phyloP scores from a whole-genome alignment of 805 yeast species.

The Cephaloascus fragrans region DNA sequence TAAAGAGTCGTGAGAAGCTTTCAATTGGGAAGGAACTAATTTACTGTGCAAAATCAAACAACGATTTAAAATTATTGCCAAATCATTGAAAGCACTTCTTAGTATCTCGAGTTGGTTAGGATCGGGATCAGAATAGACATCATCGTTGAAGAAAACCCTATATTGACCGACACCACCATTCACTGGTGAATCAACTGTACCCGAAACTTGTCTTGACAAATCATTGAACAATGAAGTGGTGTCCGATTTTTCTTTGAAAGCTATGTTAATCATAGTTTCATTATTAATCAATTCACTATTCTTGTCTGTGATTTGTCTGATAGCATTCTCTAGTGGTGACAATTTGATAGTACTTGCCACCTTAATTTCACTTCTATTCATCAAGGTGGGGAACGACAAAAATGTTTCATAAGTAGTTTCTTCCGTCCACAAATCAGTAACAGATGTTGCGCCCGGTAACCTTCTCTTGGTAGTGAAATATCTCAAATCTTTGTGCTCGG shows the following conservation, averaged over 20 bases:
- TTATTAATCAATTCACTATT: conserved; percentile 63
- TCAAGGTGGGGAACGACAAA: conserved; percentile 76
- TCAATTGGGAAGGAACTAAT: conserved; percentile 45
- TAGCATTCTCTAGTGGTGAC: conserved; percentile 82
- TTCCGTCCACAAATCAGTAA: conserved; percentile 80
- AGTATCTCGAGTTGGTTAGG: conserved; percentile 21
- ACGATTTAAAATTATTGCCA: conserved; percentile 53
- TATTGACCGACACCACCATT: conserved; percentile 89
- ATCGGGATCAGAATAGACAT: conserved; percentile 16
- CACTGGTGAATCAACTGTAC: conserved; percentile 87
- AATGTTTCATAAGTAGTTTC: conserved; percentile 71
- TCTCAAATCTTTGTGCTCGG: conserved; percentile 64
- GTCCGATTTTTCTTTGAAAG: conserved; percentile 41
- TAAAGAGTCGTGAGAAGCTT: conserved; percentile 58
- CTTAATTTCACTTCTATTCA: conserved; percentile 73
- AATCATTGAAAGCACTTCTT: conserved; percentile 52
- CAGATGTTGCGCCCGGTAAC: conserved; percentile 63
- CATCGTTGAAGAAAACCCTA: conserved; percentile 50
- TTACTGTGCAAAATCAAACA: conserved; percentile 64
- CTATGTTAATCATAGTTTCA: conserved; percentile 49
- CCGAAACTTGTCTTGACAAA: conserved; percentile 62
- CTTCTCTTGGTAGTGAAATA: conserved; percentile 62
- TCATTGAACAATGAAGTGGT: conserved; percentile 44
- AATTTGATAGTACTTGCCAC: conserved; percentile 37
- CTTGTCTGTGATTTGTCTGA: conserved; percentile 54